phyloP scores from a whole-genome alignment of 2,329 filamentous ascomycete genomes.

The Nemania abortiva region DNA sequence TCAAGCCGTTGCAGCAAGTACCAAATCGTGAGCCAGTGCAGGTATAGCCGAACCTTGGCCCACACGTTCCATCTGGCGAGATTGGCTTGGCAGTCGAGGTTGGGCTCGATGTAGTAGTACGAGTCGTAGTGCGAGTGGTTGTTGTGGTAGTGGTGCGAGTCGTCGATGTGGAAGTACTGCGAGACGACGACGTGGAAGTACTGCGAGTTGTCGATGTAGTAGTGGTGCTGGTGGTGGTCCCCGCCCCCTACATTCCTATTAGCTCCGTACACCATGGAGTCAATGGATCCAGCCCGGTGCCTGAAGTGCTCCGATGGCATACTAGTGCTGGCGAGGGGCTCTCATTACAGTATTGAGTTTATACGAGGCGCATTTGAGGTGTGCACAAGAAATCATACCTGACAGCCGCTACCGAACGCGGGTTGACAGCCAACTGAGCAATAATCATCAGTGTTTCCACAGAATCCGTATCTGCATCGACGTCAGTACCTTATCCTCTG shows the following conservation, averaged over 20 bases:
- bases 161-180: slow-evolving; percentile 39
- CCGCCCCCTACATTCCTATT: slow-evolving; percentile 9
- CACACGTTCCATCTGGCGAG: slow-evolving; percentile 43
- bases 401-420: slow-evolving; percentile 50
- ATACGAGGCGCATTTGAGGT: not conserved
- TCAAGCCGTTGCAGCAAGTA: slow-evolving; percentile 39
- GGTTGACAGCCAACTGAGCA: slow-evolving; percentile 56
- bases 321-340: not conserved
- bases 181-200: slow-evolving; percentile 22
- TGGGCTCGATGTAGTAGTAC: slow-evolving; percentile 31
- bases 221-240: slow-evolving; percentile 6
- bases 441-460: slow-evolving; percentile 56
- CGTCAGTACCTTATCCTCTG: slow-evolving; percentile 11
- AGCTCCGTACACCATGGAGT: not conserved
- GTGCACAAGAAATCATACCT: slow-evolving; percentile 40
- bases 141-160: slow-evolving; percentile 37
- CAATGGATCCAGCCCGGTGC: not conserved
- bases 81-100: slow-evolving; percentile 38
- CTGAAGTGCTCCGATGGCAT: not conserved
- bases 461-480: slow-evolving; percentile 50
- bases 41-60: slow-evolving; percentile 39
- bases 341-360: not conserved
- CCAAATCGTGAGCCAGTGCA: slow-evolving; percentile 40
- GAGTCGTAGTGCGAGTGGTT: slow-evolving; percentile 40
- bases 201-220: slow-evolving; percentile 32